Evolutionary conservation across 2,329 filamentous ascomycete genomes (phyloP), one percentile per base, ranked within the genome.

Genomic region (Emericellopsis cladophorae): DNA sequence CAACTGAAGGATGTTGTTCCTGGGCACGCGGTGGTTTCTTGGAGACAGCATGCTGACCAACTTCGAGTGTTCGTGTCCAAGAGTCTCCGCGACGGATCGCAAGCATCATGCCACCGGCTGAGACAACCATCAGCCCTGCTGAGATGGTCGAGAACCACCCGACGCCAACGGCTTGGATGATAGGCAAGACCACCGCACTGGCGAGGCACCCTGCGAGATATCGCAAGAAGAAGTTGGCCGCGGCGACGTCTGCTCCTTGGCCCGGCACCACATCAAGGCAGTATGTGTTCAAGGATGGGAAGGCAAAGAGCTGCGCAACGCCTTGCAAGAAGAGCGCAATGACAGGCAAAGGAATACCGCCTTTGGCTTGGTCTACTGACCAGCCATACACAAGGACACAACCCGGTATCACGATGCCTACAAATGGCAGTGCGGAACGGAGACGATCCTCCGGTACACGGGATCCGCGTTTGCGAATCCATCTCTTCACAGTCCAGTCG

Each of bases 141-240:
- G 61, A 64, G 43, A 88, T 79, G 1, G 84, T 88, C 36, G 72
- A 79, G 55, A 88, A 89, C 82, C 84, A 89, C 0, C 85, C 86
- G 1, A 90, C 79, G 4, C 86, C 85, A 41, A 92, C 81, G 24
- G 59, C 63, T 44, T 87, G 66, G n/a, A 88, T 71, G 1, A 79
- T 81, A 0, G 86, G 86, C 42, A 92, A 64, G 41, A 84, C 84
- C 2, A 77, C 74, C 0, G 81, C 84, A 3, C 78, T 83, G 0
- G 76, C 83, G 5, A 75, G 60, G 10, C 82, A 84, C 1, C 79
- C 84, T 48, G 88, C 83, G 6, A 87, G 54, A 56, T 90, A 92
- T 6, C 85, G 69, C 39, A 84, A 67, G 51, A 87, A 77, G 57
- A 89, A 92, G 56, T 90, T 92, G 0, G 83, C 82, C 0, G 84